Base-by-base conservation (phyloP, 2,329 filamentous ascomycete species). In the Albophoma yamanashiensis region DNA sequence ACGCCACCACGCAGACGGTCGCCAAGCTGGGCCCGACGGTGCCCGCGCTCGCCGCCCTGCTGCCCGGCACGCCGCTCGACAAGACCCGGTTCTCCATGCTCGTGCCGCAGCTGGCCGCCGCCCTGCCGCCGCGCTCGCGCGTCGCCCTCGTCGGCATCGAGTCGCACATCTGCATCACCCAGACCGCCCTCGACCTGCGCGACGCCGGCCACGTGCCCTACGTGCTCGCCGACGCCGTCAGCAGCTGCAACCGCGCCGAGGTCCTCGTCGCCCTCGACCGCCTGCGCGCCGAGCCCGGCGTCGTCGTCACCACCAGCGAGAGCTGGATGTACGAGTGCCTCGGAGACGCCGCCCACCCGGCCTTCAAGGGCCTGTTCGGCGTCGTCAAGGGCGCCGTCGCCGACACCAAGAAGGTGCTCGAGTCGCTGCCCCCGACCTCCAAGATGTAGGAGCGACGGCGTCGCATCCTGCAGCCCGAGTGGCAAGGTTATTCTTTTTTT, bases 1-100 rank as follows among this genome's bases (percentile, higher is more conserved):
- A 89, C 73, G 85, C 89, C 34, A 97, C 92, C 4, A 97, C 93
- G 2, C 93, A 97, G 73, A 91, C 89, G 71, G 83, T 83, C 55
- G 78, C 83, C 42, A 88, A 89, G 59, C 87, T 97, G 4, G 93
- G 94, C 68, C 80, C 85, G 63, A 95, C 90, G 39, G 90, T 94
- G 63, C 69, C 86, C 4, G 86, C 94, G 69, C 83, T 97, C 27
- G 74, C 79, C 62, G 69, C 77, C 6, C 74, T 81, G 55, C 79
- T 87, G 59, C 68, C 79, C 60, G 82, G 84, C 1, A 61, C 75
- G 45, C 75, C 89, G 68, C 77, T 84, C 66, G 93, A 97, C 80
- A 97, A 97, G 78, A 93, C 91, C 6, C 81, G 83, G 57, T 97
- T 97, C 79, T 91, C 86, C 70, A 97, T 97, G 92, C 82, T 85